Percentiles rank a stretch among this genome's conserved stretches.
These are phyloP conservation scores for Ambrosiella beaveri DNA, from an alignment of 2,329 filamentous ascomycete genomes.

Conservation along the genomic window DNA sequence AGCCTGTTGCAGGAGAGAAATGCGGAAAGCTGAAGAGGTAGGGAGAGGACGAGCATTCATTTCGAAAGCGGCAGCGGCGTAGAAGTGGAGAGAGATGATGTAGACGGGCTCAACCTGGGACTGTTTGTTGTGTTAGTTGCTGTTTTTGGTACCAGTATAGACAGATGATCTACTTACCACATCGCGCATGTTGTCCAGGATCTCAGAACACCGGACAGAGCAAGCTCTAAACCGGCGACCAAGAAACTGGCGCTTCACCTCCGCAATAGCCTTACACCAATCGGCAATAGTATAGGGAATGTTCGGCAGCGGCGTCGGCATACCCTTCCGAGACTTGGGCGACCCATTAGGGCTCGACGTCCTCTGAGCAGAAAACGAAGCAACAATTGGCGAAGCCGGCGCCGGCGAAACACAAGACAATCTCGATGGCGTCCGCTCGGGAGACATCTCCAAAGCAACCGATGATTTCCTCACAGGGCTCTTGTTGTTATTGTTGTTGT, in stretches of 20 bases:
- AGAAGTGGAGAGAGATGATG: constrained; percentile 42
- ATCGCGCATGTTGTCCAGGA: constrained; percentile 31
- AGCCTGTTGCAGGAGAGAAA: constrained; percentile 32
- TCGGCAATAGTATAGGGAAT: constrained; percentile 30
- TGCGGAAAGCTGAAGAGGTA: constrained; percentile 28
- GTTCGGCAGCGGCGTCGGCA: constrained; percentile 15
- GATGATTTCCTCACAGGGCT: constrained; percentile 7
- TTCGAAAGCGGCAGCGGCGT: constrained; percentile 42
- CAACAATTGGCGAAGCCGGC: background rate
- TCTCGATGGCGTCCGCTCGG: constrained; percentile 18
- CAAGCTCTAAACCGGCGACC: constrained; percentile 35
- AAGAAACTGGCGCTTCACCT: constrained; percentile 37
- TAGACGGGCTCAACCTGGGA: constrained; percentile 33
- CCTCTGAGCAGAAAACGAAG: background rate
- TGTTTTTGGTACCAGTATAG: background rate
- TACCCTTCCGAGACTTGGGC: constrained; percentile 2
- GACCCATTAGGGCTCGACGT: background rate
- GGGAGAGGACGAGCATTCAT: constrained; percentile 35
- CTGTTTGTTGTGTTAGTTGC: constrained; percentile 15
- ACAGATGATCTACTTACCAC: constrained; percentile 22
- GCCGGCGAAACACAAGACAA: constrained; percentile 14
- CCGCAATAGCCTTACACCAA: constrained; percentile 33
- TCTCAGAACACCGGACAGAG: constrained; percentile 33
- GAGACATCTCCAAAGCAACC: constrained; percentile 3
- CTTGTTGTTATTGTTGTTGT: background rate